Conservation (phyloP, 768 basidiomycete genomes). For the Mycena polygramma region DNA sequence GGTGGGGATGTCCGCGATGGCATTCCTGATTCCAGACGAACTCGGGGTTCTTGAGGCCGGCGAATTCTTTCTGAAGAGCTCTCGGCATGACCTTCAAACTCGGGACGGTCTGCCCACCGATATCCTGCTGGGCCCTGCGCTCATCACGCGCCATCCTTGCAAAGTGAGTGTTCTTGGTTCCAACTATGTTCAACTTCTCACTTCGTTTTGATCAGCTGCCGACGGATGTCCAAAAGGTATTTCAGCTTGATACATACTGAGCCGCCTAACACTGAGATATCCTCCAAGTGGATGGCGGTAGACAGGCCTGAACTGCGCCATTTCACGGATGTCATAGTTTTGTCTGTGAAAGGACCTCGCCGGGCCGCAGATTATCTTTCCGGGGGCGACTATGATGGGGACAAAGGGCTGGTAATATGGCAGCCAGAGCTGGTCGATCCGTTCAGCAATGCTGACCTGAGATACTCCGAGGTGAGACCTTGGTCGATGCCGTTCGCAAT, state of each 20-base stretch:
- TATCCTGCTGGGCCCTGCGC: conserved; percentile 53
- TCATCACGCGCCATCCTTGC: conserved; percentile 63
- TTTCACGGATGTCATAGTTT: conserved; percentile 57
- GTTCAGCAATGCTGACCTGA: conserved; percentile 52
- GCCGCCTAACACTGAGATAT: conserved; percentile 31
- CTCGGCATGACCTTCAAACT: conserved; percentile 46
- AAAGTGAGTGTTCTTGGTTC: conserved; percentile 39
- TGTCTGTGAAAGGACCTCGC: conserved; percentile 47
- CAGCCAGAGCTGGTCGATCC: conserved; percentile 50
- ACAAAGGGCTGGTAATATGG: conserved; percentile 55
- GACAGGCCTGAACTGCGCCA: conserved; percentile 51
- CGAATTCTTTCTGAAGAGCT: conserved; percentile 55
- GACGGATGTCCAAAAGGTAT: conserved; percentile 61
- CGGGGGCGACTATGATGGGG: conserved; percentile 63
- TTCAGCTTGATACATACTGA: no score
- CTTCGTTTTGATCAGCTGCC: conserved; percentile 44
- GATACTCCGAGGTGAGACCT: conserved; percentile 42
- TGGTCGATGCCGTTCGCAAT: not conserved
- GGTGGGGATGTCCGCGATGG: conserved; percentile 64
- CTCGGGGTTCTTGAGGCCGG: conserved; percentile 49
- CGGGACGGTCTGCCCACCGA: conserved; percentile 51
- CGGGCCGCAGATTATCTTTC: conserved; percentile 60
- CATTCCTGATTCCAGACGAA: conserved; percentile 72
- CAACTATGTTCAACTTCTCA: not conserved
- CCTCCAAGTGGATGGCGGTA: conserved; percentile 54